These are phyloP conservation scores for Dactylellina parvicollis DNA, from an alignment of 2,329 filamentous ascomycete genomes.

Conservation along the genomic window DNA sequence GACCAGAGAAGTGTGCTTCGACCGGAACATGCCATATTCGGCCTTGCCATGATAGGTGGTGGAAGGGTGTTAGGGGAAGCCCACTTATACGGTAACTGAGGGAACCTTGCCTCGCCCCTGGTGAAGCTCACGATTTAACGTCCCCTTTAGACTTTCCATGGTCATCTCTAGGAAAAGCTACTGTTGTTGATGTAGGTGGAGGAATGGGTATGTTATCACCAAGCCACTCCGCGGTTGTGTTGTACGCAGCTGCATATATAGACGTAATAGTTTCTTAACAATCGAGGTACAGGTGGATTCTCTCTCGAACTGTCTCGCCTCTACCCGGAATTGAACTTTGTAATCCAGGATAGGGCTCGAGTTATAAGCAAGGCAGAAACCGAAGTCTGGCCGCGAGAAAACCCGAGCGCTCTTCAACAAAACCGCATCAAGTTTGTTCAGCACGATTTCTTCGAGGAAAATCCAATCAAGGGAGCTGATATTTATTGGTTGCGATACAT, in stretches of 20 bases:
- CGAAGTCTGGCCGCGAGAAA: slow-evolving; percentile 59
- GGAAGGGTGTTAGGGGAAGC: slow-evolving; percentile 57
- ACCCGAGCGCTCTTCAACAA: slow-evolving; percentile 53
- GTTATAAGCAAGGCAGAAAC: slow-evolving; percentile 56
- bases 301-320: slow-evolving; percentile 59
- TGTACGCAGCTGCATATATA: slow-evolving; percentile 7
- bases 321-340: slow-evolving; percentile 60
- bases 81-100: slow-evolving; percentile 58
- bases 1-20: slow-evolving; percentile 44
- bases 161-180: slow-evolving; percentile 55
- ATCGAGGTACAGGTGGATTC: slow-evolving; percentile 55
- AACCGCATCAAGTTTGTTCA: slow-evolving; percentile 31
- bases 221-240: no score
- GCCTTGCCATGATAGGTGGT: slow-evolving; percentile 59
- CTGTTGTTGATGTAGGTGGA: slow-evolving; percentile 59
- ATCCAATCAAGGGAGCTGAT: slow-evolving; percentile 57
- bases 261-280: neutral
- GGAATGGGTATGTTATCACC: slow-evolving; percentile 57
- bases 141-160: slow-evolving; percentile 58
- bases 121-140: slow-evolving; percentile 2
- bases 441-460: slow-evolving; percentile 58
- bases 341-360: slow-evolving; percentile 61
- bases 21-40: slow-evolving; percentile 58
- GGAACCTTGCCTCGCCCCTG: neutral
- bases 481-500: slow-evolving; percentile 57